Evolutionary conservation across 345 rosid species (phyloP).

Genomic region (Citrus inodora): DNA sequence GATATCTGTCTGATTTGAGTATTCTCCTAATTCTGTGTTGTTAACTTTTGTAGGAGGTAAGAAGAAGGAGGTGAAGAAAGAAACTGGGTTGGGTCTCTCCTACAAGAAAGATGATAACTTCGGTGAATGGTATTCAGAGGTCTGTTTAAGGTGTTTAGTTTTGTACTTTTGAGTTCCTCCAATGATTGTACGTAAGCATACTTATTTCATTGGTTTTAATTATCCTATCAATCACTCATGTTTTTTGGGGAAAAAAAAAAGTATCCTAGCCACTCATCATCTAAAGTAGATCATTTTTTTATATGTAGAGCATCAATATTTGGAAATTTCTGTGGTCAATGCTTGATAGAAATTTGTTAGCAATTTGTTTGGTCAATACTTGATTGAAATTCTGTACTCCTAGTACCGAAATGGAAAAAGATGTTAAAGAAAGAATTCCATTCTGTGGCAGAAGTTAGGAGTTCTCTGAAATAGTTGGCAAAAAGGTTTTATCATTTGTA

Average conservation of each 20-base stretch:
- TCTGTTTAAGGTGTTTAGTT: conserved; percentile 23
- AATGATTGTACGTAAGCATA: neutral
- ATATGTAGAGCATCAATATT: neutral
- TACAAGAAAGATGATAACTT: conserved; percentile 80
- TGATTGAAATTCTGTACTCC: too few species aligned
- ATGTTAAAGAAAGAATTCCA: neutral
- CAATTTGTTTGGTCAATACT: too few species aligned
- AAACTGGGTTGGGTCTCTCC: conserved; percentile 85
- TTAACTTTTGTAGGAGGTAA: conserved; percentile 41
- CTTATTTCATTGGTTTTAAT: neutral
- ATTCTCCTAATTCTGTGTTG: neutral
- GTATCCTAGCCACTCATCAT: neutral
- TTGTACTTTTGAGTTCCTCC: neutral
- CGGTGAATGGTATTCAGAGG: conserved; percentile 99
- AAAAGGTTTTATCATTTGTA: neutral
- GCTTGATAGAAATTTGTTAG: neutral
- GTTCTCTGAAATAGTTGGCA: neutral
- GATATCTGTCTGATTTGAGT: neutral
- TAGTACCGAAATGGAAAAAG: too few species aligned
- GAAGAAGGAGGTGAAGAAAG: conserved; percentile 96
- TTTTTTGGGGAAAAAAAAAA: neutral
- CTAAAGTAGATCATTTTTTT: neutral
- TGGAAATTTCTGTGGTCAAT: neutral
- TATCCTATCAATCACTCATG: neutral
- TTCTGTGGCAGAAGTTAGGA: neutral